These are phyloP conservation scores for Musa beccarii DNA, from an alignment of 176 grass and related monocot species.

Conservation along the genomic window DNA sequence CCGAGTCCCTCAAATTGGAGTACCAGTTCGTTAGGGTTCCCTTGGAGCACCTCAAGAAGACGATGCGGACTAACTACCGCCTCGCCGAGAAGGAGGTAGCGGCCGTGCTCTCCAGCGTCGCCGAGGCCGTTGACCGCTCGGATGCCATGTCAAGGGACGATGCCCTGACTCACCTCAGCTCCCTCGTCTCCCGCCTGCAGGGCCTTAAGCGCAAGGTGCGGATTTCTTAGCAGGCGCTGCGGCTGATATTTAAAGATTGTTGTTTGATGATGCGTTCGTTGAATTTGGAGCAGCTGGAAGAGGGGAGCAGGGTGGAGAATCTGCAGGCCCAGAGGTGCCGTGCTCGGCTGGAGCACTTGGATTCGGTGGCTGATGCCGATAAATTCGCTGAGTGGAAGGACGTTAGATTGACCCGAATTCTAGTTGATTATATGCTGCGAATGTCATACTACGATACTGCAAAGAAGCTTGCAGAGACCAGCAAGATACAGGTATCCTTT, in stretches of 20 bases:
- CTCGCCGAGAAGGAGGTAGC: conserved; percentile 83
- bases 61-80: conserved; percentile 56
- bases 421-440: conserved; percentile 98
- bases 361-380: conserved; percentile 23
- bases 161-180: conserved; percentile 61
- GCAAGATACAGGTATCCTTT: conserved; percentile 60
- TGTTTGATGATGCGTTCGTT: background rate
- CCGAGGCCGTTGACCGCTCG: conserved; percentile 12
- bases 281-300: conserved; percentile 45
- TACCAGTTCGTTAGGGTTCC: conserved; percentile 84
- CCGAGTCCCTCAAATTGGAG: conserved; percentile 70
- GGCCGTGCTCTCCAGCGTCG: conserved; percentile 47
- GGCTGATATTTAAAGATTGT: conserved; percentile 4
- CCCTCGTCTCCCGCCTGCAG: conserved; percentile 87
- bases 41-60: conserved; percentile 67
- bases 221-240: background rate
- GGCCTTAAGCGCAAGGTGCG: conserved; percentile 85
- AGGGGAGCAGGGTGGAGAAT: conserved; percentile 48
- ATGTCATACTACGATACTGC: conserved; percentile 91
- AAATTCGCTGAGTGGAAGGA: conserved; percentile 52
- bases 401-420: conserved; percentile 57
- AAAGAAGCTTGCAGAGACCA: conserved; percentile 36
- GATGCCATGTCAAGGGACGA: background rate
- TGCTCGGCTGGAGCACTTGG: conserved; percentile 67
- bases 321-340: conserved; percentile 75